Percentiles rank a stretch among this genome's conserved stretches.
phyloP scores from a whole-genome alignment of 441 rosid genomes.

The Euphorbia celastroides region DNA sequence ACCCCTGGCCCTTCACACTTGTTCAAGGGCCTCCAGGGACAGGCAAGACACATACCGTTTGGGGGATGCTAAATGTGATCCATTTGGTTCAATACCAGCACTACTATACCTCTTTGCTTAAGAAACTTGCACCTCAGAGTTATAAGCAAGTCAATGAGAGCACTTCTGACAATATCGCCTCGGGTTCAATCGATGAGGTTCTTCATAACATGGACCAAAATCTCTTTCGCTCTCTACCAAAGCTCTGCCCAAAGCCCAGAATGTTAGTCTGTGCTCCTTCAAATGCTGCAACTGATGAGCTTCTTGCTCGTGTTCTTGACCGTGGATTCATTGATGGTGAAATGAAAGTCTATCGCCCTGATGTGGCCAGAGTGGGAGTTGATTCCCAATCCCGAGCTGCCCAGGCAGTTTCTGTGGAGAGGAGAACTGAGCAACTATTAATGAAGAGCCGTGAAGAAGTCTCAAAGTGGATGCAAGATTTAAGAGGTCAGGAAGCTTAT shows the following conservation, averaged over 20 bases:
- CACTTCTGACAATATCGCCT: conserved; percentile 54
- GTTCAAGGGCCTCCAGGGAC: conserved; percentile 99
- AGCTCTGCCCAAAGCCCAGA: conserved; percentile 93
- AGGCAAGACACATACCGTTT: conserved; percentile 99
- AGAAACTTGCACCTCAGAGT: conserved; percentile 97
- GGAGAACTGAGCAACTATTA: conserved; percentile 89
- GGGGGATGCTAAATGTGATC: conserved; percentile 99
- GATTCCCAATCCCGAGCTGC: conserved; percentile 98
- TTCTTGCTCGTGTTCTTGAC: conserved; percentile 93
- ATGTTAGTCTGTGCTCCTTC: conserved; percentile 99
- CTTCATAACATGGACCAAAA: conserved; percentile 99
- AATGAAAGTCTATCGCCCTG: conserved; percentile 97
- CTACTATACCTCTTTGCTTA: conserved; percentile 88
- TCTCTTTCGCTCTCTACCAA: conserved; percentile 87
- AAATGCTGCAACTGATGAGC: conserved; percentile 99
- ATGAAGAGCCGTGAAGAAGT: conserved; percentile 82
- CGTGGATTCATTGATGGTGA: conserved; percentile 99
- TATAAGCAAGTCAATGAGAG: conserved; percentile 77
- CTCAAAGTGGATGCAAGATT: conserved; percentile 73
- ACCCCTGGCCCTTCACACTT: conserved; percentile 99
- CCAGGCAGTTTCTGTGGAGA: conserved; percentile 98
- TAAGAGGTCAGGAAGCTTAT: conserved; percentile 70
- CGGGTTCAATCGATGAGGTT: conserved; percentile 96
- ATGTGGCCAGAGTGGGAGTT: conserved; percentile 98
- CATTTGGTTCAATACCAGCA: conserved; percentile 99